Base-by-base conservation (phyloP, 2,329 filamentous ascomycete genomes). In the Colletotrichum sp. region DNA sequence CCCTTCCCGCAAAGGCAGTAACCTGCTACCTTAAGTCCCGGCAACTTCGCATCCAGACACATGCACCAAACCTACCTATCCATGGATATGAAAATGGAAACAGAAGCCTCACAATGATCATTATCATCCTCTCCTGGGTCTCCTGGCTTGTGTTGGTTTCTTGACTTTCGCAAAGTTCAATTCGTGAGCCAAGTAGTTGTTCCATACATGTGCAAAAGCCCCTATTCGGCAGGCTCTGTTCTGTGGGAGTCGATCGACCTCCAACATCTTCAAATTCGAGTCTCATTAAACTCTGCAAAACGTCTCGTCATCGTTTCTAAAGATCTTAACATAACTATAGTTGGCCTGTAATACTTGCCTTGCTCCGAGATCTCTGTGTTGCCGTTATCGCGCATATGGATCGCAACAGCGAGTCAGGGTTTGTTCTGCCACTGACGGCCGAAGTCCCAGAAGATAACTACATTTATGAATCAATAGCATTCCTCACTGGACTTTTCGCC, bases 291-390 rank as follows among this genome's bases (percentile, higher is more conserved):
- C 9, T n/a, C 18, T 10, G 3, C 5, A 2, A 49, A 21, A 7
- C 39, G 10, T 49, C 18, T 49, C 9, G 0, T 49, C 9, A 4
- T 10, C 4, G 18, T n/a, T n/a, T n/a, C 9, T 6, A 12, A 49
- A 10, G 9, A 3, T 3, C 39, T 49, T 10, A n/a, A 4, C 5
- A 12, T 12, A 2, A 1, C 18, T 7, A 6, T n/a, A 12, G 6
- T n/a, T 21, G 0, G 9, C 18, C 6, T 49, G 39, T 12, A 49
- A n/a, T 6, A 44, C 10, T 49, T 49, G 18, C 9, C 18, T 49
- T n/a, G 18, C 9, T 49, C 39, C 5, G 18, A n/a, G 39, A n/a
- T 49, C 39, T 49, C 18, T 12, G 18, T 12, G 9, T 6, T 49
- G 39, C 18, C 18, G 39, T 12, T 6, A 49, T 49, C 18, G 9